These are phyloP conservation scores for Pelargonium cotyledonis DNA, from an alignment of 441 rosid species.

Conservation along the genomic window DNA sequence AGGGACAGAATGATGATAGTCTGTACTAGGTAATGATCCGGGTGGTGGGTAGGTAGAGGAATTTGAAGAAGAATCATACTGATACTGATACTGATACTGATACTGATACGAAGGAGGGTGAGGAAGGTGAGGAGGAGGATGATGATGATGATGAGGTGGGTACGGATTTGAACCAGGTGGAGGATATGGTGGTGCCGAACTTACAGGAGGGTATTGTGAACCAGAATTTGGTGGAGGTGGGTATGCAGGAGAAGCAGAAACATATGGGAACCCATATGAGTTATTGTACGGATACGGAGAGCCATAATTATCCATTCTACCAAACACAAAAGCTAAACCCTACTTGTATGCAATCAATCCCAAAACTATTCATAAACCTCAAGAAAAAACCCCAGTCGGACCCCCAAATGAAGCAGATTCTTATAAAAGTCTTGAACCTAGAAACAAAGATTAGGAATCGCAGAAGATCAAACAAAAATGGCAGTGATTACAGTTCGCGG, in stretches of 20 bases:
- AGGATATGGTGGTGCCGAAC: neutral
- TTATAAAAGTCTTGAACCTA: neutral
- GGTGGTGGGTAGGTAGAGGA: too few relatives aligned
- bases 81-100: too few relatives aligned
- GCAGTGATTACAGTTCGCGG: neutral
- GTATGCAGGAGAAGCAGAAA: neutral
- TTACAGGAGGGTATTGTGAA: neutral
- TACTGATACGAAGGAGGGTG: conserved; percentile 2
- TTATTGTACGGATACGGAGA: conserved; percentile 4
- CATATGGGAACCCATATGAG: neutral
- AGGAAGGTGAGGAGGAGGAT: neutral
- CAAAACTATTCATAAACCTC: neutral
- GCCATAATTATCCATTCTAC: conserved; percentile 3
- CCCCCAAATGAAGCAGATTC: neutral
- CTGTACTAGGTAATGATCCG: neutral
- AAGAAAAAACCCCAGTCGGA: neutral
- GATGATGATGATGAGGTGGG: neutral
- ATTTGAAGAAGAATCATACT: too few relatives aligned
- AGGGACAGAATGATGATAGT: conserved; percentile 3
- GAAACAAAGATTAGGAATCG: neutral
- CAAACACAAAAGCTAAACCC: neutral
- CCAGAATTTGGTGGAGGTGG: conserved; percentile 2
- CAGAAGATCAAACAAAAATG: neutral
- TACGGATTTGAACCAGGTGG: conserved; percentile 1
- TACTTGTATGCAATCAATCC: neutral